Percentiles rank a stretch among this genome's conserved stretches.
These are phyloP conservation scores for Sporisorium iseilematis-ciliati DNA, from an alignment of 1,284 basidiomycete species.

Conservation along the genomic window DNA sequence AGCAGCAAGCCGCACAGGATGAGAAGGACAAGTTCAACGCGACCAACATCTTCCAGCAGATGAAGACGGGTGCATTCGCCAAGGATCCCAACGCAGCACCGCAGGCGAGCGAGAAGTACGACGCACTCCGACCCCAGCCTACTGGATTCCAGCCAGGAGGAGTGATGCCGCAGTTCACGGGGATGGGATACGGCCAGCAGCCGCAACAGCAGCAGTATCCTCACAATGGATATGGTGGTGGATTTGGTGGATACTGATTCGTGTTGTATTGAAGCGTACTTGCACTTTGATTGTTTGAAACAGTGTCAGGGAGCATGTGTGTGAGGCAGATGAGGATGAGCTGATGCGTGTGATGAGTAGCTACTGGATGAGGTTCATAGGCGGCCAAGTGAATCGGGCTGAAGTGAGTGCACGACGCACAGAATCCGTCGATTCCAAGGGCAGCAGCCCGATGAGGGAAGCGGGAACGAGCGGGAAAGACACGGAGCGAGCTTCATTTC, in stretches of 20 bases:
- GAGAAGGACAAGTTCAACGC: constrained; percentile 62
- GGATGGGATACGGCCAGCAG: constrained; percentile 41
- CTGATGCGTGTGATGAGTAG: too few species aligned
- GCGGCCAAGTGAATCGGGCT: neutral
- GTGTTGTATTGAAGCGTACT: constrained; percentile 11
- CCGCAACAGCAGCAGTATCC: constrained; percentile 28
- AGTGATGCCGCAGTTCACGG: constrained; percentile 59
- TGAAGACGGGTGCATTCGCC: constrained; percentile 63
- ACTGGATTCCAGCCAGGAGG: constrained; percentile 67
- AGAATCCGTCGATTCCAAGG: neutral
- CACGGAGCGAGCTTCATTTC: neutral
- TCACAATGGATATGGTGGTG: constrained; percentile 39
- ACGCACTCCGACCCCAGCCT: constrained; percentile 67
- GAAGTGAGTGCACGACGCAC: constrained; percentile 12
- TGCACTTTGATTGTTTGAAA: constrained; percentile 2
- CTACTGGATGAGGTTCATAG: neutral
- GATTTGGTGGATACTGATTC: constrained; percentile 32
- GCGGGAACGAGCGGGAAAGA: neutral
- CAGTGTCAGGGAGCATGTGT: neutral
- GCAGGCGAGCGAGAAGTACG: constrained; percentile 66
- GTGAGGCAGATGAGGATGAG: neutral
- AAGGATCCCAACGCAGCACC: constrained; percentile 56
- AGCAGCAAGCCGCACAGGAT: constrained; percentile 37
- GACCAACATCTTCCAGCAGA: constrained; percentile 65
- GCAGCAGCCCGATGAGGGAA: too few species aligned